phyloP scores from a whole-genome alignment of 2,329 filamentous ascomycete genomes.

The Claviceps maximensis region DNA sequence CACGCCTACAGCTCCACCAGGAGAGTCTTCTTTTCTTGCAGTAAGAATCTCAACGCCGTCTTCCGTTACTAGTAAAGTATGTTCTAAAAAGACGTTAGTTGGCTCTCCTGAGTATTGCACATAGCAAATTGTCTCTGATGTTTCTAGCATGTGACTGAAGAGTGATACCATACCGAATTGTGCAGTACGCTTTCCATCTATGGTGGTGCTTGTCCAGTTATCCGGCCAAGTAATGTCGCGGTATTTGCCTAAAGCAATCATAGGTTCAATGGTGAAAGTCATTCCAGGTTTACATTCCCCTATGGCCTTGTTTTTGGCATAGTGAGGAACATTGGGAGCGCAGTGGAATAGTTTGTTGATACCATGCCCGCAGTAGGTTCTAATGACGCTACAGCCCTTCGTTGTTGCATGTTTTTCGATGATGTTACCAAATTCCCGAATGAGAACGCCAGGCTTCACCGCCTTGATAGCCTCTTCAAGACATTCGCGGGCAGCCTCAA shows the following conservation, averaged over 20 bases:
- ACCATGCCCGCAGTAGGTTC: conserved; percentile 92
- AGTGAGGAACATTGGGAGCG: conserved; percentile 89
- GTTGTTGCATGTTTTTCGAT: conserved; percentile 93
- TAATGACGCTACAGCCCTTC: conserved; percentile 76
- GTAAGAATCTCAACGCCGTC: conserved; percentile 72
- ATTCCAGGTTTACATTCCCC: conserved; percentile 90
- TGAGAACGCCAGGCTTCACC: conserved; percentile 84
- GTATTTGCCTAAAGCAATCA: conserved; percentile 88
- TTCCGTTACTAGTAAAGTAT: conserved; percentile 73
- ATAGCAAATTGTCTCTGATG: background rate
- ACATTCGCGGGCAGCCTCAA: conserved; percentile 80
- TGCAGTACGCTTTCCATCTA: conserved; percentile 77
- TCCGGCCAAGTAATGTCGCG: conserved; percentile 95
- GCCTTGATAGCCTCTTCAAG: conserved; percentile 81
- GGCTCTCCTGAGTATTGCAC: background rate
- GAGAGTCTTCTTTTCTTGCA: conserved; percentile 57
- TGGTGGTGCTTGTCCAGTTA: conserved; percentile 93
- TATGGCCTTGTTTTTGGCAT: conserved; percentile 95
- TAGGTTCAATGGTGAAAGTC: conserved; percentile 98
- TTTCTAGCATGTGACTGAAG: background rate
- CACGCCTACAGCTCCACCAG: conserved; percentile 50
- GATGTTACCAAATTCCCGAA: conserved; percentile 84
- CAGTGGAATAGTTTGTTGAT: conserved; percentile 91
- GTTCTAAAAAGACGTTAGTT: conserved; percentile 36
- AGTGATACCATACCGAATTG: conserved; percentile 63